Base-by-base conservation (phyloP, 768 basidiomycete species). In the Asterophora parasitica region DNA sequence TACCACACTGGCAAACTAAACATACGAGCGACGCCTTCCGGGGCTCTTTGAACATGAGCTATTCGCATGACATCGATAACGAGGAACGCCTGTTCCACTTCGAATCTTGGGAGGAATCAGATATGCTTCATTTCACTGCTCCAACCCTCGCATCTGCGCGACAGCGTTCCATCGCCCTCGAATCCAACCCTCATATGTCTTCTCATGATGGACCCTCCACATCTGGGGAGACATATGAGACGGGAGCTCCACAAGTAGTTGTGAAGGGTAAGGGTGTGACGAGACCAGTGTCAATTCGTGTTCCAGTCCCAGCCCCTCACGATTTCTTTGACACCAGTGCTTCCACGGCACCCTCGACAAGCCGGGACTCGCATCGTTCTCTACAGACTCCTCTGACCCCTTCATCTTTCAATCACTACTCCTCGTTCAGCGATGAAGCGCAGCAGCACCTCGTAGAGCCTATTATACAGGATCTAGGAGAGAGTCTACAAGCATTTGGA, bases 261-360 rank as follows among this genome's bases (percentile, higher is more conserved):
- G 69, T 58, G 55, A 83, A 84, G 62, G 82, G 82, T 44, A 83
- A 84, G 63, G 70, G 65, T 33, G 68, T 73, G 36, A 72, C 78
- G 19, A 73, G 68, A 54, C 79, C 82, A 15, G 58, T 82, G 62
- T 70, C 75, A 48, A 81, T 83, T 30, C 65, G 63, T 32, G 51
- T 57, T 46, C 48, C 61, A 34, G 46, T 66, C 16, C 58, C 67
- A 49, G 57, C 65, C 46, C 45, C 60, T 15, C 66, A 70, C 62
- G 74, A 76, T 67, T 43, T 72, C 48, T 72, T 72, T 59, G 69
- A 72, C 20, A 58, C 61, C 23, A 23, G 23, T 31, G 43, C 34
- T 15, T 53, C 51, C 23, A 40, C 41, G 20, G 40, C 34, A 49
- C 49, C 56, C 44, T 59, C 67, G 9, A 64, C 62, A 38, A 55